Evolutionary conservation across 495 filamentous ascomycete genomes (phyloP), one percentile per base, ranked within the genome.

Genomic region (Immersiella caudata): DNA sequence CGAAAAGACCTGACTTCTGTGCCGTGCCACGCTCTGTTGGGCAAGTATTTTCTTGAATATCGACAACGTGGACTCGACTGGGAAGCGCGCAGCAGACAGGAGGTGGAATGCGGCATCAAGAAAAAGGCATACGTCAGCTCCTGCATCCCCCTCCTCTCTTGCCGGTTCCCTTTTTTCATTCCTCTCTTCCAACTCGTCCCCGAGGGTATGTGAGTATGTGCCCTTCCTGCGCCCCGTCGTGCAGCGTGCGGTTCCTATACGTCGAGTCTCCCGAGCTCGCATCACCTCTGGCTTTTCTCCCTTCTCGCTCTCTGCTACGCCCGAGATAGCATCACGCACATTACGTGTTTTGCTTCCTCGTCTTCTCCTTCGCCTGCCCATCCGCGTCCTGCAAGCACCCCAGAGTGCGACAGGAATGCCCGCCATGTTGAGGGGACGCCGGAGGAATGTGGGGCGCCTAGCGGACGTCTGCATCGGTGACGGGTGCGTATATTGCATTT

Each of bases 401-500:
- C 60, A 62, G 60, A 62, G 33, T 62, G 60, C 21, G 36, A 49
- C 35, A 11, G 40, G 27, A 33, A 61, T 61, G 58, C 35, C 35
- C 60, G 35, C 35, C 60, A 62, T 62, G 40, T 62, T 8, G 21
- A 4, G 2, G 25, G 56, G 3, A 59, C 25, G 36, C 35, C 60
- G 60, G 35, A 62, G n/a, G 21, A 20, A 33, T 36, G 59, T 36
- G 59, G 35, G 35, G 35, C 35, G 33, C 14, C 22, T 27, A 24
- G 60, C 60, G 33, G 33, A 36, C 36, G 25, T 46, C 57, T 62
- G 60, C 62, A 68, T 68, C 69, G 62, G 40, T 52, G 55, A 55
- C 69, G 59, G 69, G 62, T 59, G 27, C 55, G 35, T 64, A 68
- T 71, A 66, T 63, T 68, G 59, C 66, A 22, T 64, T 51, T 50